phyloP scores from a whole-genome alignment of 2,329 filamentous ascomycete species.

The Pyrenochaeta sp. region DNA sequence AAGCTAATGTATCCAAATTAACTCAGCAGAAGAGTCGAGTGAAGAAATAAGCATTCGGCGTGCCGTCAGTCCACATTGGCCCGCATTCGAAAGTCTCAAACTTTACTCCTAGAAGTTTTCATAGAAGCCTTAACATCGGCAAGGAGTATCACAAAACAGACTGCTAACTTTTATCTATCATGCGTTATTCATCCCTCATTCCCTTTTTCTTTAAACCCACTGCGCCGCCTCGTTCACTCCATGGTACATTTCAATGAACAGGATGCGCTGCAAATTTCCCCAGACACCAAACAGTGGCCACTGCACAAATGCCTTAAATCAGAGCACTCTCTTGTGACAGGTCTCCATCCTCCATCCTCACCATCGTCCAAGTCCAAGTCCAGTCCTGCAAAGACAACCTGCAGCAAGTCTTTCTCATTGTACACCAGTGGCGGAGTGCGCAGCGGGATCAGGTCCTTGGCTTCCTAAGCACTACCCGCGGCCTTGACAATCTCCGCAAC shows the following conservation, averaged over 20 bases:
- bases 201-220: too few relatives aligned
- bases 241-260: not conserved
- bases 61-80: too few relatives aligned
- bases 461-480: conserved; percentile 33
- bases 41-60: too few relatives aligned
- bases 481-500: conserved; percentile 77
- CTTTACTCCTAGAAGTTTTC: too few relatives aligned
- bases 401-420: not conserved
- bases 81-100: too few relatives aligned
- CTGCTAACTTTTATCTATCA: not conserved
- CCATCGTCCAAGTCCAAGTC: not conserved
- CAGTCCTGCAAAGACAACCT: not conserved
- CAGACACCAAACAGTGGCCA: not conserved
- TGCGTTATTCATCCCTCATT: not conserved
- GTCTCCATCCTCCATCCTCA: not conserved
- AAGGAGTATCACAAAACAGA: not conserved
- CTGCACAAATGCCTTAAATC: not conserved
- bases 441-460: not conserved
- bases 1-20: too few relatives aligned
- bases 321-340: not conserved
- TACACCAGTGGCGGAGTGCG: not conserved
- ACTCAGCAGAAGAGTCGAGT: too few relatives aligned
- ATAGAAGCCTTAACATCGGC: too few relatives aligned
- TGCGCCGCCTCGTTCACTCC: not conserved
- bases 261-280: not conserved